phyloP scores from a whole-genome alignment of 371 early-diverging fungal species.

The Rhizopus microsporus region DNA sequence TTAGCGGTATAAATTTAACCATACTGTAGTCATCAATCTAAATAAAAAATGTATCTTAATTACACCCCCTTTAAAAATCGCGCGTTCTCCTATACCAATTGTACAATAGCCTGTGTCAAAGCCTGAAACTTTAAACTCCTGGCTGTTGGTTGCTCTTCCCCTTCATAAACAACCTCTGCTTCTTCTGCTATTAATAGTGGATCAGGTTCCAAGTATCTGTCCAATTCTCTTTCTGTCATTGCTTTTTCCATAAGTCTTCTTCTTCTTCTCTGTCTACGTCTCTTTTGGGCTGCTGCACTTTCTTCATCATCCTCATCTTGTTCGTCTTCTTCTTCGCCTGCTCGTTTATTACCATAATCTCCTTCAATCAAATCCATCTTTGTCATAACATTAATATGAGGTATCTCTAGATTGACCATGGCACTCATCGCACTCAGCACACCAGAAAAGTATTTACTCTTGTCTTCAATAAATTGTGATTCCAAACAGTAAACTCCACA shows the following conservation, averaged over 20 bases:
- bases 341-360: constrained; percentile 39
- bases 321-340: constrained; percentile 31
- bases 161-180: constrained; percentile 52
- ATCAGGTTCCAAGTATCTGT: constrained; percentile 87
- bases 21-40: constrained; percentile 94
- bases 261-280: constrained; percentile 33
- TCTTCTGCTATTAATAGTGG: constrained; percentile 82
- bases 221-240: constrained; percentile 48
- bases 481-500: constrained; percentile 96
- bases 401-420: constrained; percentile 96
- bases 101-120: constrained; percentile 88
- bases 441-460: constrained; percentile 94
- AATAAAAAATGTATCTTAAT: constrained; percentile 10
- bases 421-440: constrained; percentile 90
- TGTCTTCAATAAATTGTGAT: constrained; percentile 92
- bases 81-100: constrained; percentile 56
- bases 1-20: constrained; percentile 93
- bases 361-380: constrained; percentile 93
- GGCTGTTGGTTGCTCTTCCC: constrained; percentile 27
- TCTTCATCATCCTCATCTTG: constrained; percentile 28
- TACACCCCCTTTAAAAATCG: constrained; percentile 4
- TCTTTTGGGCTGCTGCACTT: constrained; percentile 29
- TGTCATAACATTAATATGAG: constrained; percentile 96
- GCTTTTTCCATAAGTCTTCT: constrained; percentile 39
- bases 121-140: constrained; percentile 78